Evolutionary conservation across 352 stramenopile genomes (phyloP).

Genomic region (Pythium brachiatum): DNA sequence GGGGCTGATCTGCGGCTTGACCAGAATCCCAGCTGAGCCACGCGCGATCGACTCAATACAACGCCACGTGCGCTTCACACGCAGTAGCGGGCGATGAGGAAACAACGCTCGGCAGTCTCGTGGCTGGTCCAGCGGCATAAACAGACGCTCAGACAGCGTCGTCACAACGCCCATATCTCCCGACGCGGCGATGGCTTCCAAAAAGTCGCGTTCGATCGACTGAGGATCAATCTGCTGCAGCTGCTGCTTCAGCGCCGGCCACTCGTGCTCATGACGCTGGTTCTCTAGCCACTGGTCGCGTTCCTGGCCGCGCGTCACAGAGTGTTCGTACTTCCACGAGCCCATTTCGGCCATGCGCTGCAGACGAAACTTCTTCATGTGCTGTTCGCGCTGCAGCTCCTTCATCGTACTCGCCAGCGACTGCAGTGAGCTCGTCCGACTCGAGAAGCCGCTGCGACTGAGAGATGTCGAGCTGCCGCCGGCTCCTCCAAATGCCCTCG

Average conservation of each 20-base stretch:
- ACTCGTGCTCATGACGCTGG: constrained; percentile 57
- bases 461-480: background rate
- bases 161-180: constrained; percentile 50
- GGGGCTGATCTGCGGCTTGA: constrained; percentile 90
- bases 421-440: constrained; percentile 36
- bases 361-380: constrained; percentile 77
- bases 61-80: constrained; percentile 81
- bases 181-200: constrained; percentile 26
- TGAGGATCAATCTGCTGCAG: constrained; percentile 28
- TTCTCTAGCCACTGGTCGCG: constrained; percentile 57
- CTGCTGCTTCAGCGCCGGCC: constrained; percentile 52
- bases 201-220: constrained; percentile 15
- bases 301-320: constrained; percentile 46
- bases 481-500: constrained; percentile 2
- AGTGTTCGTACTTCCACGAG: constrained; percentile 69
- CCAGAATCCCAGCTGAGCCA: constrained; percentile 76
- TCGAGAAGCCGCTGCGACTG: background rate
- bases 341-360: constrained; percentile 73
- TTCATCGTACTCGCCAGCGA: constrained; percentile 70
- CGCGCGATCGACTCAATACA: constrained; percentile 82
- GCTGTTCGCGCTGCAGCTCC: constrained; percentile 74
- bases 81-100: constrained; percentile 63
- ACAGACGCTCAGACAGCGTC: constrained; percentile 56
- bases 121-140: constrained; percentile 65
- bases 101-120: constrained; percentile 46